These are phyloP conservation scores for Halophytophthora batemanensis DNA, from an alignment of 352 stramenopile species.

Conservation along the genomic window DNA sequence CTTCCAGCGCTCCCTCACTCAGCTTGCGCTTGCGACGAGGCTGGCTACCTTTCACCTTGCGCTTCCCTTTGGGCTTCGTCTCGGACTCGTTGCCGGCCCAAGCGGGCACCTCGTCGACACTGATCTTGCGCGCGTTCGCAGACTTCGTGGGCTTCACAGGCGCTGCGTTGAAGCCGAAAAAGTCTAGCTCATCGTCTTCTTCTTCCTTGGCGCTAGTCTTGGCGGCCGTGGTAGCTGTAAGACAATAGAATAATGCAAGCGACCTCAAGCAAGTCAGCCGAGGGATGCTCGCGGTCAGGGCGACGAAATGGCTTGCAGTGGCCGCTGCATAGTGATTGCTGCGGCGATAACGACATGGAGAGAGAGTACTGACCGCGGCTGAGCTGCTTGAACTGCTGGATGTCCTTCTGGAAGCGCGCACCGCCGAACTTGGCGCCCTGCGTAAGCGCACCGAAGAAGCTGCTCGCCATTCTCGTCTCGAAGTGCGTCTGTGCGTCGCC, in stretches of 20 bases:
- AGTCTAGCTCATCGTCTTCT: constrained; percentile 60
- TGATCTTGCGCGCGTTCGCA: constrained; percentile 54
- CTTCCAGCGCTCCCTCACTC: constrained; percentile 73
- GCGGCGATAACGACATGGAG: constrained; percentile 3
- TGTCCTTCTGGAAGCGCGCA: constrained; percentile 53
- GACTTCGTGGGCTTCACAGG: constrained; percentile 31
- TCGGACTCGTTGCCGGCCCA: constrained; percentile 54
- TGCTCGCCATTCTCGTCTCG: constrained; percentile 46
- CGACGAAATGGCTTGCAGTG: not conserved
- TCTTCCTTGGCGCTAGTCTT: constrained; percentile 19
- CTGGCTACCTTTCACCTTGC: constrained; percentile 55
- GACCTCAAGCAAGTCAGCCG: constrained; percentile 8
- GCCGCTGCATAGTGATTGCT: constrained; percentile 7
- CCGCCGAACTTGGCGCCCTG: constrained; percentile 68
- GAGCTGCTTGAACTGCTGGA: constrained; percentile 50
- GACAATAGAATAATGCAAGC: constrained; percentile 4
- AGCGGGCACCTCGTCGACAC: constrained; percentile 60
- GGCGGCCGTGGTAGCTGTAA: constrained; percentile 9
- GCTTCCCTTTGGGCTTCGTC: constrained; percentile 30
- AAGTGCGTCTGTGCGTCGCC: too few species aligned
- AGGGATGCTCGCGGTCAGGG: constrained; percentile 1
- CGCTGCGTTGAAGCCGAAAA: constrained; percentile 70
- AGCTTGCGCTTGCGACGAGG: constrained; percentile 80
- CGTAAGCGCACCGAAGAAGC: constrained; percentile 70
- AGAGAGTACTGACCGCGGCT: constrained; percentile 7